Evolutionary conservation across 1,284 basidiomycete species (phyloP).

Genomic region (Trametes polyzona): DNA sequence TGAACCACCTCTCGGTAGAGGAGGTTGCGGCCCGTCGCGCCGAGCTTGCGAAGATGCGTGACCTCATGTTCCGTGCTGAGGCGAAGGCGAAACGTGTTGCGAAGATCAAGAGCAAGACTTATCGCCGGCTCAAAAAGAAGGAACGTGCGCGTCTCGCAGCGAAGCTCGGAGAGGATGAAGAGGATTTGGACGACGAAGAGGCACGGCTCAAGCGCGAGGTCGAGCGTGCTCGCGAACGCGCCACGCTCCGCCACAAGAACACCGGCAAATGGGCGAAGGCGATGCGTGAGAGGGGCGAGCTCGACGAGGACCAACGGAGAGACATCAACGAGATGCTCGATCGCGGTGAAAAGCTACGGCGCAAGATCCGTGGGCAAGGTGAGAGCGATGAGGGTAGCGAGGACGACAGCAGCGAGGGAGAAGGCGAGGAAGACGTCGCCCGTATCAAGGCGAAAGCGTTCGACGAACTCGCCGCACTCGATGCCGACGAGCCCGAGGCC

Average conservation of each 20-base stretch:
- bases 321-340: conserved; percentile 83
- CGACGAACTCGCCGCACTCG: conserved; percentile 66
- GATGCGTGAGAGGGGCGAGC: conserved; percentile 66
- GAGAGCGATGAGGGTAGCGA: conserved; percentile 52
- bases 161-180: conserved; percentile 54
- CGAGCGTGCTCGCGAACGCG: conserved; percentile 82
- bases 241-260: conserved; percentile 83
- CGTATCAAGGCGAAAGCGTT: conserved; percentile 70
- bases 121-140: conserved; percentile 85
- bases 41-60: conserved; percentile 87
- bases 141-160: conserved; percentile 64
- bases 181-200: conserved; percentile 58
- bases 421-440: conserved; percentile 48
- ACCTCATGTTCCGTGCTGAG: conserved; percentile 94
- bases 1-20: conserved; percentile 81
- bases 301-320: conserved; percentile 67
- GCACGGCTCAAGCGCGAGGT: conserved; percentile 73
- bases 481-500: conserved; percentile 38
- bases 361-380: conserved; percentile 69
- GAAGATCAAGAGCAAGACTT: conserved; percentile 97
- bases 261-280: conserved; percentile 82
- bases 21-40: conserved; percentile 82
- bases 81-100: conserved; percentile 88
- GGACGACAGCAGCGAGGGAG: conserved; percentile 46
- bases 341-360: conserved; percentile 69